These are phyloP conservation scores for Nothophaeocryptopus gaeumannii DNA, from an alignment of 2,329 filamentous ascomycete species.

Conservation along the genomic window DNA sequence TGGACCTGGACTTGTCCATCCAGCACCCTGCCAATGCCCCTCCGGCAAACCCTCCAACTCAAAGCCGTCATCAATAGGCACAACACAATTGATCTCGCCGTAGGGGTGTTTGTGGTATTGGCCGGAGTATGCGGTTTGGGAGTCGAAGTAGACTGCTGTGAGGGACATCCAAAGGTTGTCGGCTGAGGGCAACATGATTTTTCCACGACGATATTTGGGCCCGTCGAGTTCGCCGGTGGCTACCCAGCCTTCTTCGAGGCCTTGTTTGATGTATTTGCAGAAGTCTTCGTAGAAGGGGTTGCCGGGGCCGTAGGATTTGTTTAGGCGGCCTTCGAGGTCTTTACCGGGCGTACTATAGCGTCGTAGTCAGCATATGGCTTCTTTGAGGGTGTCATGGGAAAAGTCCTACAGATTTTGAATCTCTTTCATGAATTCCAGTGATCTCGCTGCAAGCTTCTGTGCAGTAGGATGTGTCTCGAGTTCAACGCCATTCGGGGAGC, in stretches of 20 bases:
- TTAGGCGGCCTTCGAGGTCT: conserved; percentile 36
- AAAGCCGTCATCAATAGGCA: conserved; percentile 47
- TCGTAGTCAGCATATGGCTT: neutral
- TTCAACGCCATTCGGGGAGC: conserved; percentile 26
- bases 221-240: conserved; percentile 40
- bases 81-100: conserved; percentile 34
- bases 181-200: conserved; percentile 46
- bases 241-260: conserved; percentile 39
- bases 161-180: conserved; percentile 54
- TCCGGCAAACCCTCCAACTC: conserved; percentile 53
- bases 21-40: conserved; percentile 52
- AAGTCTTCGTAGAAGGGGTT: conserved; percentile 38
- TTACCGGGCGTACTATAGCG: conserved; percentile 35
- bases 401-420: conserved; percentile 23
- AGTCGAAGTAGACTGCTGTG: conserved; percentile 59
- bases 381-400: neutral
- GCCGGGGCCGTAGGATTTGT: conserved; percentile 37
- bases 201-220: conserved; percentile 46
- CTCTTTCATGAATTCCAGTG: conserved; percentile 26
- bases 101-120: conserved; percentile 46
- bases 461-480: conserved; percentile 23
- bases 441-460: conserved; percentile 22
- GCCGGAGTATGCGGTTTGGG: conserved; percentile 47
- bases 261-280: conserved; percentile 34
- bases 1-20: conserved; percentile 55